Conservation (phyloP, 345 rosid genomes). For the Eucalyptus erythrocorys region DNA sequence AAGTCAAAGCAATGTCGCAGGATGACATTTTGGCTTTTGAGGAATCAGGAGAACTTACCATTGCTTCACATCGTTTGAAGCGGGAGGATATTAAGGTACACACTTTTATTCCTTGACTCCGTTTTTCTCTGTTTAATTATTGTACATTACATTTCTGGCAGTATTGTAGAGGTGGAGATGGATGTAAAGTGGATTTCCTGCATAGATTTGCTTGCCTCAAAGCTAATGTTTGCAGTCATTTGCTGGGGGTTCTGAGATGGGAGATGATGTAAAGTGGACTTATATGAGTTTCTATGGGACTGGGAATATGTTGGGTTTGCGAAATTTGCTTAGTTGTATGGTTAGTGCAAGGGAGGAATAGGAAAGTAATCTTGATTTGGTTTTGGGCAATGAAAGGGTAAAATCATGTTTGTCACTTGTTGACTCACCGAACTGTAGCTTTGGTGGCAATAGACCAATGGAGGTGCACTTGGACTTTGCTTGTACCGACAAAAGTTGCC, state of each 20-base stretch:
- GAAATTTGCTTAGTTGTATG: not conserved
- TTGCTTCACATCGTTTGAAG: constrained; percentile 60
- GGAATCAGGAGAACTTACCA: constrained; percentile 62
- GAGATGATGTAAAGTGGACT: not conserved
- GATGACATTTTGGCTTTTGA: constrained; percentile 71
- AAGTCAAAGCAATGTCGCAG: constrained; percentile 82
- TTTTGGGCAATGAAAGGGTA: not conserved
- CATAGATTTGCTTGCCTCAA: not conserved
- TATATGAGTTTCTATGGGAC: not conserved
- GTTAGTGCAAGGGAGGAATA: not conserved
- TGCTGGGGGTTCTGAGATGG: not conserved
- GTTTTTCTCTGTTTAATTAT: not conserved
- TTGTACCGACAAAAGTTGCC: not conserved
- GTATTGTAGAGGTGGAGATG: not conserved
- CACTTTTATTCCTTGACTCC: not conserved
- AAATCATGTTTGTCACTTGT: not conserved
- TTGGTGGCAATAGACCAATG: not conserved
- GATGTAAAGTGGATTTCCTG: not conserved
- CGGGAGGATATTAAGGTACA: constrained; percentile 67
- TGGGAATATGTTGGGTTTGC: not conserved
- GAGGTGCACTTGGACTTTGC: not conserved
- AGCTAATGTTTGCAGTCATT: not conserved
- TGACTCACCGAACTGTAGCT: not conserved
- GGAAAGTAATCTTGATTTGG: not conserved
- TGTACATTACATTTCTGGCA: not conserved